Conservation (phyloP, 2,329 filamentous ascomycete species). For the Onygenales sp. region DNA sequence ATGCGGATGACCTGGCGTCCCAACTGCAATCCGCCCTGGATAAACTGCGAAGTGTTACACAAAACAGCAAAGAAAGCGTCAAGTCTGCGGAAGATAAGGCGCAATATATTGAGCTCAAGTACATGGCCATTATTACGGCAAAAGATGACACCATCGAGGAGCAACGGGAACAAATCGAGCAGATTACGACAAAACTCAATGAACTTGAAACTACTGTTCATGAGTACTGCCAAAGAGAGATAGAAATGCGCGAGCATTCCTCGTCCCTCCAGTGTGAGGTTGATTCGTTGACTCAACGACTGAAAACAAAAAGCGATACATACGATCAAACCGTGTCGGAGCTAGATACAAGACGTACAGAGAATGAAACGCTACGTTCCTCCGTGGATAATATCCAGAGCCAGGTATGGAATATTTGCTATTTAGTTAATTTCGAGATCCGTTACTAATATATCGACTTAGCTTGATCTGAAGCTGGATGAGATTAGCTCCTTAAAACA, state of each 20-base stretch:
- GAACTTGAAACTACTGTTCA: slow-evolving; percentile 7
- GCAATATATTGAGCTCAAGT: slow-evolving; percentile 32
- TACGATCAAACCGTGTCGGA: not conserved
- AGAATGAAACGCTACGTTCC: not conserved
- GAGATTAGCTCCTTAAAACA: slow-evolving; percentile 11
- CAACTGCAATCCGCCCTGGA: slow-evolving; percentile 23
- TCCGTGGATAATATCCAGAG: not conserved
- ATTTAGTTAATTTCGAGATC: not conserved
- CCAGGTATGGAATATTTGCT: not conserved
- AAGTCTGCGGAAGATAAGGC: slow-evolving; percentile 19
- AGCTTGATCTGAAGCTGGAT: not conserved
- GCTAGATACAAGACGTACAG: not conserved
- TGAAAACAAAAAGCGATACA: not conserved
- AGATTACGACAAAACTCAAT: slow-evolving; percentile 15
- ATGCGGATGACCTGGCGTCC: slow-evolving; percentile 27
- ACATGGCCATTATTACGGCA: slow-evolving; percentile 32
- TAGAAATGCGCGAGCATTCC: not conserved
- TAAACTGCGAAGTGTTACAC: slow-evolving; percentile 29
- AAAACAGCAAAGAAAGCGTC: slow-evolving; percentile 21
- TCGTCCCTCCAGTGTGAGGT: not conserved
- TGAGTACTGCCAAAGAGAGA: not conserved
- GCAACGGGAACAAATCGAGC: slow-evolving; percentile 26
- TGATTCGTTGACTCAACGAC: not conserved
- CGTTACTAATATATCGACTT: not conserved
- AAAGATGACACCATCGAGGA: slow-evolving; percentile 38